These are phyloP conservation scores for Rosa multiflora DNA, from an alignment of 306 rosid species.

Conservation along the genomic window DNA sequence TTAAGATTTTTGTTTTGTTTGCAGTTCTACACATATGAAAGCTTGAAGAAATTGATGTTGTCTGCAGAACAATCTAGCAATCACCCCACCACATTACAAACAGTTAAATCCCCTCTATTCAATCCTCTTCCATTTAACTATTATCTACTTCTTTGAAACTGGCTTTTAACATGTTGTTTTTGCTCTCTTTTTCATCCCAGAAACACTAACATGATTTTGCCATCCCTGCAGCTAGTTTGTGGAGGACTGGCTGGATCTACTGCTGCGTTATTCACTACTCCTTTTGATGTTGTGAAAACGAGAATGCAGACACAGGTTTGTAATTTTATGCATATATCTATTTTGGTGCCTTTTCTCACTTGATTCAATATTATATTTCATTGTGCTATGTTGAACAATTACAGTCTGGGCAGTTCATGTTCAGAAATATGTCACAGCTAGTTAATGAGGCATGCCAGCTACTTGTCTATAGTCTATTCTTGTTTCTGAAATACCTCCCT, in stretches of 20 bases:
- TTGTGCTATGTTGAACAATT: background rate
- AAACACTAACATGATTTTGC: conserved; percentile 24
- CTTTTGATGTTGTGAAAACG: conserved; percentile 94
- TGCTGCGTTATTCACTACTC: conserved; percentile 93
- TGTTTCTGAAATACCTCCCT: background rate
- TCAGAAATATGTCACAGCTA: background rate
- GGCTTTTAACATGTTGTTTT: background rate
- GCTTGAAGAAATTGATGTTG: conserved; percentile 64
- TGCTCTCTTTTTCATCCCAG: conserved; percentile 12
- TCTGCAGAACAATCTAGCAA: conserved; percentile 37
- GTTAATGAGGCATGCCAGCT: background rate
- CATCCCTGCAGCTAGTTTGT: conserved; percentile 68
- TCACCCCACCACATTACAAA: conserved; percentile 58
- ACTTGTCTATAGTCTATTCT: background rate
- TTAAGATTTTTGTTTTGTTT: conserved; percentile 20
- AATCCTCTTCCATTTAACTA: background rate
- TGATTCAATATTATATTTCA: background rate
- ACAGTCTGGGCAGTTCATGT: background rate
- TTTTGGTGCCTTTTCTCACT: background rate
- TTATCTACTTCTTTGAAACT: background rate
- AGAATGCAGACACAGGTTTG: conserved; percentile 93
- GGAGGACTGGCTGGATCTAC: conserved; percentile 98
- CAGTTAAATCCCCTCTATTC: conserved; percentile 47
- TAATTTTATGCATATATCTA: background rate
- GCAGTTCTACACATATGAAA: conserved; percentile 93